These are phyloP conservation scores for Coniochaeta hoffmannii DNA, from an alignment of 2,329 filamentous ascomycete species.

Conservation along the genomic window DNA sequence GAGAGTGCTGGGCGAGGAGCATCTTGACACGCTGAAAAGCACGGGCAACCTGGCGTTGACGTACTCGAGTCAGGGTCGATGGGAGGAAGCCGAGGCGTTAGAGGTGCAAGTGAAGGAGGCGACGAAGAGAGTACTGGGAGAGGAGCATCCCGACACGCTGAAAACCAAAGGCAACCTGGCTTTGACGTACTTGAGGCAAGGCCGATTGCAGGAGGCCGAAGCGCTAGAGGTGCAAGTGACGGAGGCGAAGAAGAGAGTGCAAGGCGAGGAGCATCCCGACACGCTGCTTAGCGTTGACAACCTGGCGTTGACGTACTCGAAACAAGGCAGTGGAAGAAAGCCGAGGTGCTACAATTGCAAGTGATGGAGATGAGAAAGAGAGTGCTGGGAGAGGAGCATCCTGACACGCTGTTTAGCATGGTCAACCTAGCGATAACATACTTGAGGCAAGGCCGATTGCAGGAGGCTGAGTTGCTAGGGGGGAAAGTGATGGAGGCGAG, in stretches of 20 bases:
- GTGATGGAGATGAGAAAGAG: neutral
- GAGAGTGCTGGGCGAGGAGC: no score
- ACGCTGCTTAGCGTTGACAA: neutral
- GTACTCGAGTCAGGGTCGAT: no score
- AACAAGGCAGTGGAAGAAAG: neutral
- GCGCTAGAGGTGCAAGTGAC: neutral
- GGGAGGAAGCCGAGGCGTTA: neutral
- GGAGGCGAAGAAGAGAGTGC: neutral
- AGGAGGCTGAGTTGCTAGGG: constrained; percentile 3
- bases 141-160: neutral
- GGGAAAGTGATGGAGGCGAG: constrained; percentile 2
- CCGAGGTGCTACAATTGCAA: neutral
- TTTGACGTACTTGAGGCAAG: neutral
- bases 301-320: neutral
- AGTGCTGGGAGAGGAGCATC: constrained; percentile 4
- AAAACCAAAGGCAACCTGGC: neutral
- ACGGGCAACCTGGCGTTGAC: no score
- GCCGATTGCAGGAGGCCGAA: neutral
- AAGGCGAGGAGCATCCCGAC: neutral
- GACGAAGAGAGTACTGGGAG: neutral
- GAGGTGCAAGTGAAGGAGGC: neutral
- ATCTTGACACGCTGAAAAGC: no score
- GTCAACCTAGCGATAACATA: constrained; percentile 4
- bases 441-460: neutral
- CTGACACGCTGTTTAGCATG: constrained; percentile 3